Conservation (phyloP, 306 rosid species). For the Prunus kanzakura region DNA sequence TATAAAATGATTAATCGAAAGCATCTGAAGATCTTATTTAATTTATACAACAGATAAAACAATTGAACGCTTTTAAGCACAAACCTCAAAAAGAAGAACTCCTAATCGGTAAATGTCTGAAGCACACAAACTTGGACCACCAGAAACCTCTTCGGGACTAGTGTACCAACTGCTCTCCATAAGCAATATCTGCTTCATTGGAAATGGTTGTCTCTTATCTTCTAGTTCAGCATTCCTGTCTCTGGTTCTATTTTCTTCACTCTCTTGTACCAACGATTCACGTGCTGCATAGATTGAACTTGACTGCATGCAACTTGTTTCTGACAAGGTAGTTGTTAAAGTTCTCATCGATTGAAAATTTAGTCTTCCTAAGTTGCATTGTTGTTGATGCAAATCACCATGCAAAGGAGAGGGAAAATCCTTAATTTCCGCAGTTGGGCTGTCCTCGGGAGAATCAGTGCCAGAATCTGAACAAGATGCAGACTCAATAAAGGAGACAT, state of each 20-base stretch:
- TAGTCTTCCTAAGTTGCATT: conserved; percentile 51
- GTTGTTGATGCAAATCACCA: conserved; percentile 36
- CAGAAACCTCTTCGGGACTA: conserved; percentile 82
- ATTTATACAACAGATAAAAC: conserved; percentile 15
- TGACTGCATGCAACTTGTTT: conserved; percentile 81
- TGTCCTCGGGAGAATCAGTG: conserved; percentile 68
- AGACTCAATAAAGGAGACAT: conserved; percentile 83
- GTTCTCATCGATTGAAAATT: conserved; percentile 41
- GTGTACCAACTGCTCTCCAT: conserved; percentile 91
- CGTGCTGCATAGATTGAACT: conserved; percentile 67
- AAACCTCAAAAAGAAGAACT: conserved; percentile 91
- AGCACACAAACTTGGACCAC: conserved; percentile 65
- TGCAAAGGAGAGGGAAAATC: conserved; percentile 42
- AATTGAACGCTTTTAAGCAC: conserved; percentile 14
- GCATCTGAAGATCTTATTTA: conserved; percentile 14
- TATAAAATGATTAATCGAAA: conserved; percentile 19
- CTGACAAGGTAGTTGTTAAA: conserved; percentile 56
- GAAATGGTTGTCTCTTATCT: conserved; percentile 74
- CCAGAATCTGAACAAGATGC: conserved; percentile 95
- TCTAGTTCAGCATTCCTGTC: conserved; percentile 65
- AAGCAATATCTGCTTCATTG: conserved; percentile 80
- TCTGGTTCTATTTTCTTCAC: conserved; percentile 57
- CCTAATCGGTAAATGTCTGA: conserved; percentile 87
- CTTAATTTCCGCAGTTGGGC: conserved; percentile 48
- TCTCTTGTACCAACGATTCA: conserved; percentile 57